phyloP scores from a whole-genome alignment of 2,329 filamentous ascomycete genomes.

The Botryosphaeria dothidea region DNA sequence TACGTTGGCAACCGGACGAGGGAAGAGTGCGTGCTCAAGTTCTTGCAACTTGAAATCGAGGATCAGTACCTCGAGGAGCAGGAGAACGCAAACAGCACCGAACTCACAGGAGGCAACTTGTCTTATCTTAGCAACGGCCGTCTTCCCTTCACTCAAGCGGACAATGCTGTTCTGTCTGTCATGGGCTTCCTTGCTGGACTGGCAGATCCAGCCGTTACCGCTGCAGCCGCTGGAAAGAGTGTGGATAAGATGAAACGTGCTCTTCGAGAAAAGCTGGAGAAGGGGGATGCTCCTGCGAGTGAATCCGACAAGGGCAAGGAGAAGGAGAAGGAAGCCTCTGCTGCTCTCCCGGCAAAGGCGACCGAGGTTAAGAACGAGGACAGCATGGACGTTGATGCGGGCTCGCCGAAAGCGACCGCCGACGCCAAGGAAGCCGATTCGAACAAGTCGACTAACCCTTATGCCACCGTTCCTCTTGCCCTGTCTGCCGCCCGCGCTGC shows the following conservation, averaged over 20 bases:
- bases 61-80: constrained; percentile 93
- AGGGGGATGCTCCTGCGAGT: constrained; percentile 44
- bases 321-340: constrained; percentile 55
- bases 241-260: constrained; percentile 82
- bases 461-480: constrained; percentile 80
- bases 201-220: constrained; percentile 85
- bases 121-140: constrained; percentile 71
- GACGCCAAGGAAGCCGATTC: background rate
- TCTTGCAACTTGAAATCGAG: constrained; percentile 94
- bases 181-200: constrained; percentile 91
- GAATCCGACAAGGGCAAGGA: constrained; percentile 56
- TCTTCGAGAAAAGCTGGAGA: constrained; percentile 76
- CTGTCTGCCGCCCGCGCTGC: constrained; percentile 83
- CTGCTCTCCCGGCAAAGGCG: constrained; percentile 55
- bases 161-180: constrained; percentile 96
- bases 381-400: constrained; percentile 61
- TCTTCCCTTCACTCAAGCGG: constrained; percentile 85
- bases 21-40: constrained; percentile 96
- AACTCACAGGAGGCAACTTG: constrained; percentile 39
- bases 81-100: constrained; percentile 35
- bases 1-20: constrained; percentile 88
- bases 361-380: constrained; percentile 54
- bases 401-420: constrained; percentile 48
- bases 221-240: constrained; percentile 84
- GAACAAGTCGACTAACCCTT: constrained; percentile 30